A percentile compares a stretch with the other conserved stretches of the same genome.
These are phyloP conservation scores for Vishniacozyma victoriae DNA, from an alignment of 768 basidiomycete species.

Conservation along the genomic window DNA sequence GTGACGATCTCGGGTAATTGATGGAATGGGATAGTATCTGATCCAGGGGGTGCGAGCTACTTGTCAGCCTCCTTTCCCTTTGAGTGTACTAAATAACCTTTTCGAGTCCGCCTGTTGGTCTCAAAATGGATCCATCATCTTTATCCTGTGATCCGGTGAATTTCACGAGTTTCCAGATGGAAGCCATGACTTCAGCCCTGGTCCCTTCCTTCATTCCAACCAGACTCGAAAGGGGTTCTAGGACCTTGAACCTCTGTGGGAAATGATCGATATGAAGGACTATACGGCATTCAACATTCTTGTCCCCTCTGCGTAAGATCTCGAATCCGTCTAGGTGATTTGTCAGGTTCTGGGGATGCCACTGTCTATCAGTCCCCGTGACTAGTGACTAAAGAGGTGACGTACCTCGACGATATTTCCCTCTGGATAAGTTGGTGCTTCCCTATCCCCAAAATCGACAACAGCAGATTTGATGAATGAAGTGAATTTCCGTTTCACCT, in stretches of 20 bases:
- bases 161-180: constrained; percentile 93
- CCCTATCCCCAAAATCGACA: constrained; percentile 73
- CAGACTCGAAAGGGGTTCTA: constrained; percentile 59
- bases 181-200: constrained; percentile 69
- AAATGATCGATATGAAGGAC: constrained; percentile 78
- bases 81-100: constrained; percentile 20
- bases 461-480: constrained; percentile 76
- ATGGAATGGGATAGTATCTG: constrained; percentile 58
- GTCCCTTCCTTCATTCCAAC: constrained; percentile 81
- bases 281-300: constrained; percentile 69
- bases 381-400: neutral
- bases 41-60: constrained; percentile 30
- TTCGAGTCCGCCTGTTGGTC: constrained; percentile 39
- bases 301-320: constrained; percentile 72
- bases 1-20: constrained; percentile 79
- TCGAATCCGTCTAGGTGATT: constrained; percentile 73
- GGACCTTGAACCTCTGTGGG: constrained; percentile 77
- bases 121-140: constrained; percentile 41
- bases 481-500: constrained; percentile 65
- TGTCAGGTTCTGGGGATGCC: constrained; percentile 49
- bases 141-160: constrained; percentile 63
- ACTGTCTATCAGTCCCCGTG: constrained; percentile 27
- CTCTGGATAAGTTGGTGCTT: constrained; percentile 71
- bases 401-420: constrained; percentile 83
- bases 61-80: constrained; percentile 5